phyloP scores from a whole-genome alignment of 345 rosid species.

The Cochlearia excelsa region DNA sequence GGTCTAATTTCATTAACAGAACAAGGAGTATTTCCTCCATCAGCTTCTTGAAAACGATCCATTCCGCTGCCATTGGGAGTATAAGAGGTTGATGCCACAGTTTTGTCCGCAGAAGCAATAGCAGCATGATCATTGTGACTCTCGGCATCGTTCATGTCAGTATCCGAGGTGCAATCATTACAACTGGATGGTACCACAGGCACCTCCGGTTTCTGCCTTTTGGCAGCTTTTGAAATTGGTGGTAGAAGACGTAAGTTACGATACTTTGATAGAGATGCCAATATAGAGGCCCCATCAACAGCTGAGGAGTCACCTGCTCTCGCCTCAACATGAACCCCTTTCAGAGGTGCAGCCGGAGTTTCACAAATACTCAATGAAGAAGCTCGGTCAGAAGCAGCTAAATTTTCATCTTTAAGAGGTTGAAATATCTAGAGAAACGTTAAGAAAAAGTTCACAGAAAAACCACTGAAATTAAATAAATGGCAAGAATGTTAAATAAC shows the following conservation, averaged over 20 bases:
- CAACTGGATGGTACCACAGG: conserved; percentile 54
- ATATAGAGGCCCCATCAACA: conserved; percentile 84
- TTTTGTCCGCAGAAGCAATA: conserved; percentile 59
- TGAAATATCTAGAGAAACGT: conserved; percentile 69
- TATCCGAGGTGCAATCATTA: conserved; percentile 52
- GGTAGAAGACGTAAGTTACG: conserved; percentile 58
- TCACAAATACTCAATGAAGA: conserved; percentile 73
- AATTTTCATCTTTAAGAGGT: conserved; percentile 62
- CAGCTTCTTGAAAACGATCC: conserved; percentile 55
- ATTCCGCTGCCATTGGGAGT: conserved; percentile 47
- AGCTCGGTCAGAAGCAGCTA: conserved; percentile 57
- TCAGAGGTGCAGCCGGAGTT: conserved; percentile 59
- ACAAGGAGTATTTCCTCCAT: conserved; percentile 49
- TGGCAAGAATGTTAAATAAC: conserved; percentile 2
- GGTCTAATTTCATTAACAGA: conserved; percentile 64
- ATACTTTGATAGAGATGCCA: conserved; percentile 74
- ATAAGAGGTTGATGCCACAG: conserved; percentile 46
- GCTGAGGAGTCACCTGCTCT: conserved; percentile 83
- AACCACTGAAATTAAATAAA: conserved; percentile 8
- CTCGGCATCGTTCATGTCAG: conserved; percentile 65
- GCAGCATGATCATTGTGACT: conserved; percentile 49
- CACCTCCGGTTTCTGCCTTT: conserved; percentile 54
- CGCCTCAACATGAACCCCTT: conserved; percentile 73
- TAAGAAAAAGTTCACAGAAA: conserved; percentile 44
- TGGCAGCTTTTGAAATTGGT: conserved; percentile 52